phyloP scores from a whole-genome alignment of 2,329 filamentous ascomycete genomes.

The Ophiocordyceps sinensis region DNA sequence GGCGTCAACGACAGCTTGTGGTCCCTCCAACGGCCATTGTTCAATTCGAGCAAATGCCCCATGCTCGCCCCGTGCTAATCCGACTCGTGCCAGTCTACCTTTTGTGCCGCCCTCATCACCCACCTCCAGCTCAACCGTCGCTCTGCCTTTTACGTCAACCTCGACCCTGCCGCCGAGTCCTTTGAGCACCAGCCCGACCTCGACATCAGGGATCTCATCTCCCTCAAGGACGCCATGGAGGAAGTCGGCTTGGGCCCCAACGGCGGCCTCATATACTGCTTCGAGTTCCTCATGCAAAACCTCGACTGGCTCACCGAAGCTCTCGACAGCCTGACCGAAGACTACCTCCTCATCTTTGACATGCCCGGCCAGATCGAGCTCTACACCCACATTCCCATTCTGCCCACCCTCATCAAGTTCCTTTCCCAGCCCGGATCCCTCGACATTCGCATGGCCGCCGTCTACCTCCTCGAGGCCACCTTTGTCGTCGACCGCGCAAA shows the following conservation, averaged over 20 bases:
- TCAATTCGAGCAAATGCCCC: too few species aligned
- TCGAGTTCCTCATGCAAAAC: conserved; percentile 90
- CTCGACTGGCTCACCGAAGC: conserved; percentile 81
- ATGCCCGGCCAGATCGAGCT: conserved; percentile 99
- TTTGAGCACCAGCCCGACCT: conserved; percentile 87
- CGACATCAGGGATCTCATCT: conserved; percentile 91
- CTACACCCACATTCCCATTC: conserved; percentile 89
- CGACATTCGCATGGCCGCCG: conserved; percentile 82
- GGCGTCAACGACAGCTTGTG: conserved; percentile 6
- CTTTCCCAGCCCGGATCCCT: conserved; percentile 65
- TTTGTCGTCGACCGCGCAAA: conserved; percentile 94
- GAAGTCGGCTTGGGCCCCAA: conserved; percentile 84
- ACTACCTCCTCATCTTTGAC: conserved; percentile 95
- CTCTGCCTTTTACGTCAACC: conserved; percentile 96
- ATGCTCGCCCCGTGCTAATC: too few species aligned
- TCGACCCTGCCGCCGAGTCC: conserved; percentile 87
- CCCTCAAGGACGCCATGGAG: conserved; percentile 91
- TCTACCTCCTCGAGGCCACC: conserved; percentile 88
- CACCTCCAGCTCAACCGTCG: conserved; percentile 81
- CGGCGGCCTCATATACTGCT: conserved; percentile 88
- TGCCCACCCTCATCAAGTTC: conserved; percentile 71
- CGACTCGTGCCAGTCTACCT: conserved; percentile 56
- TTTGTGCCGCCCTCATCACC: conserved; percentile 85
- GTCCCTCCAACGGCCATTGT: too few species aligned
- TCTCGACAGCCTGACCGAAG: conserved; percentile 75